phyloP scores from a whole-genome alignment of 129 eudicot genomes.

The Lonicera japonica region DNA sequence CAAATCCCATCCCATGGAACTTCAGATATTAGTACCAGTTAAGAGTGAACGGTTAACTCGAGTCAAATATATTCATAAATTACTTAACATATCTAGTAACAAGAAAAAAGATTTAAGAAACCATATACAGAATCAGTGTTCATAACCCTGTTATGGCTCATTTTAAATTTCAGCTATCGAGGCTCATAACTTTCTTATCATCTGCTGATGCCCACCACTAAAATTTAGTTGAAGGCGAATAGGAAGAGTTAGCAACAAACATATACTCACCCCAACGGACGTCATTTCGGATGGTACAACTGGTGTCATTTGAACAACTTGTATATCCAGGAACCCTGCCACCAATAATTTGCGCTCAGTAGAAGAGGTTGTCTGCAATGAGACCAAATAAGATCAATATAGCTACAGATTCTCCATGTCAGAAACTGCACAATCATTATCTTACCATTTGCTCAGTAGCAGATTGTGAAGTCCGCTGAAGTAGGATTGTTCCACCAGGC shows the following conservation, averaged over 20 bases:
- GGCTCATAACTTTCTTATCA: no score
- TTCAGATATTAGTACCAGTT: no score
- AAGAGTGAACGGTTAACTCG: neutral
- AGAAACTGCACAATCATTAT: neutral
- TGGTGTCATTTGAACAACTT: conserved; percentile 21
- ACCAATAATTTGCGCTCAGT: conserved; percentile 55
- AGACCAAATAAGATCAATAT: conserved; percentile 5
- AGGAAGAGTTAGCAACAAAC: no score
- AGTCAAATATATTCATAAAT: neutral
- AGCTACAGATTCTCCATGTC: neutral
- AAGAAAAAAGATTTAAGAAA: no score
- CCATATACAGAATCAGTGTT: no score
- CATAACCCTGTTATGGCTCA: no score
- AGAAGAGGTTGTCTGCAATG: conserved; percentile 44
- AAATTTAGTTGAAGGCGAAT: no score
- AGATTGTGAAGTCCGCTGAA: conserved; percentile 24
- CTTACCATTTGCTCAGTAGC: conserved; percentile 29
- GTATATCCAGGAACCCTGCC: conserved; percentile 59
- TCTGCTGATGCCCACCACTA: no score
- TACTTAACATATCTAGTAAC: neutral
- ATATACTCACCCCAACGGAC: conserved; percentile 36
- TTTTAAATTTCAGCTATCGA: no score
- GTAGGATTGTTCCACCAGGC: conserved; percentile 70
- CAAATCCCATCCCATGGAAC: no score
- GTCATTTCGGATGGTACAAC: conserved; percentile 24